Base-by-base conservation (phyloP, 306 rosid genomes). In the Hylodesmum podocarpum region DNA sequence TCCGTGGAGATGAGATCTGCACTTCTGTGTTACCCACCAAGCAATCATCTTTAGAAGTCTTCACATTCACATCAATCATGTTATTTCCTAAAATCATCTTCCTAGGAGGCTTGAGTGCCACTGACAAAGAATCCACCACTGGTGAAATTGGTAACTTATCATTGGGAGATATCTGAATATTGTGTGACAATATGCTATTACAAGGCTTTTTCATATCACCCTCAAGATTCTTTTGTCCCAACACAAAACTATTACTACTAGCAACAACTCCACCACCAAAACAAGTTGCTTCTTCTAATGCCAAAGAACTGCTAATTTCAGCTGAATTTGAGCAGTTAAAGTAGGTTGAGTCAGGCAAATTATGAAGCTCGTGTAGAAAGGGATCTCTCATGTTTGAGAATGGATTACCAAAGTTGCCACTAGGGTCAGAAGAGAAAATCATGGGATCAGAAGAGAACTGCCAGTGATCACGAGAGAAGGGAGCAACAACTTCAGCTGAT, bases 1-100 rank as follows among this genome's bases (percentile, higher is more conserved):
- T 88, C 78, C 88, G 76, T 50, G 96, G 90, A 24, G 91, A 76
- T 67, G 96, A 90, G 97, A 92, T 92, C 96, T 90, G 97, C 71
- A 88, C 16, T 21, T 77, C 82, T 39, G 87, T 65, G 83, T 76
- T 86, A 43, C 64, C 90, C 61, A 77, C 70, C 80, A 78, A 82
- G 69, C 85, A 84, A 81, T 40, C 21, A 57, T 72, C 77, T 18
- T 65, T 70, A 15, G 88, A 79, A 78, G 77, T 58, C 78, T 81
- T 79, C 25, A 39, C 81, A 78, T 81, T 79, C 25, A 39, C 81
- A 78, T 65, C 67, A 70, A 78, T 72, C 80, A 80, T 64, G 84
- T 79, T 85, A 25, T 28, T 7, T 7, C 81, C 39, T 10, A 82
- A 53, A 78, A 70, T 68, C 86, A 77, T 28, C 31, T 77, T 53